Conservation (phyloP, 108 stramenopile species). For the Pseudonitzschia multistriata region DNA sequence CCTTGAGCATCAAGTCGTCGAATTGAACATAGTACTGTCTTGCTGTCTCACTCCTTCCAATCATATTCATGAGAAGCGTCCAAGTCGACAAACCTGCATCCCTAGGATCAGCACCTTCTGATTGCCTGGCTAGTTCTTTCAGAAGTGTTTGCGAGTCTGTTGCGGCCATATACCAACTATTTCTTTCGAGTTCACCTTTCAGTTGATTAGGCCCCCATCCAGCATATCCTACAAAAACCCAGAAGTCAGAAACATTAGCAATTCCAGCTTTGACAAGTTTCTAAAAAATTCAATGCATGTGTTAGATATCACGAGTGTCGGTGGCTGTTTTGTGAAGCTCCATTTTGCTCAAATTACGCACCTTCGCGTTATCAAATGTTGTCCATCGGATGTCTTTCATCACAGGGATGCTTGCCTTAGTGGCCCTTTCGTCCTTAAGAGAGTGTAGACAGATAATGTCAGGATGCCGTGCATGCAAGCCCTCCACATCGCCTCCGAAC, state of each 20-base stretch:
- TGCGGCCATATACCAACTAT: constrained; percentile 88
- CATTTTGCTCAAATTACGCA: neutral
- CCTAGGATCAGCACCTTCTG: constrained; percentile 32
- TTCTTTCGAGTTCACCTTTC: constrained; percentile 72
- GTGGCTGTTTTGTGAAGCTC: neutral
- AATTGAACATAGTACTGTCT: constrained; percentile 40
- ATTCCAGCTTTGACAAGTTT: constrained; percentile 28
- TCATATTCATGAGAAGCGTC: constrained; percentile 62
- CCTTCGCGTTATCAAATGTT: constrained; percentile 78
- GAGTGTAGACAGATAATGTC: constrained; percentile 83
- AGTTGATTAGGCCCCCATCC: constrained; percentile 68
- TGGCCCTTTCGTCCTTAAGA: constrained; percentile 48
- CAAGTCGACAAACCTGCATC: constrained; percentile 81
- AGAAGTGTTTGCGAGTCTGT: constrained; percentile 61
- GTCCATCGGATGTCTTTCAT: constrained; percentile 90
- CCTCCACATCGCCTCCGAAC: constrained; percentile 79
- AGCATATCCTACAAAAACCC: constrained; percentile 49
- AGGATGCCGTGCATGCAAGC: constrained; percentile 59
- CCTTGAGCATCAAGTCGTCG: constrained; percentile 87
- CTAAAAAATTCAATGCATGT: neutral
- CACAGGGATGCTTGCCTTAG: constrained; percentile 53
- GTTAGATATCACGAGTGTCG: neutral
- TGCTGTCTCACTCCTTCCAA: constrained; percentile 32
- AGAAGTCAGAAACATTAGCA: constrained; percentile 31
- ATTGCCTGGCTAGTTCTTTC: constrained; percentile 26